Evolutionary conservation across 768 basidiomycete species (phyloP).

Genomic region (Mycena epipterygia): DNA sequence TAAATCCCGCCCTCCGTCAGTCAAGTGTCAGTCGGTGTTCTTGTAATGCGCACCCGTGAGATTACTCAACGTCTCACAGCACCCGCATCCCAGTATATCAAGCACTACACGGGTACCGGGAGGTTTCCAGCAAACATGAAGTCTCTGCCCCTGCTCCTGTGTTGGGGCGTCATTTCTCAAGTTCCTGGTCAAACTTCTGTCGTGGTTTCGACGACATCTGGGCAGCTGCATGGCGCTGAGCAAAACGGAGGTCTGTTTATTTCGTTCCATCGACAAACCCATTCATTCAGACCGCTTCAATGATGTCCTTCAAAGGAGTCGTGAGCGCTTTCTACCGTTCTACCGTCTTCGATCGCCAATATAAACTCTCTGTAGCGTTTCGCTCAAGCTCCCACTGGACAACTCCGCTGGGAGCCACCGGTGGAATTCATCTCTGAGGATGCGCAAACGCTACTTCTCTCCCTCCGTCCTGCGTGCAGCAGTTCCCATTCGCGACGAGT

Average conservation of each 20-base stretch:
- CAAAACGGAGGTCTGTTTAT: not conserved
- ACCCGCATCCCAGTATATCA: too few species aligned
- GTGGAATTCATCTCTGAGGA: not conserved
- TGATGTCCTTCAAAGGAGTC: conserved; percentile 31
- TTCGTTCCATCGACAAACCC: not conserved
- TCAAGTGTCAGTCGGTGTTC: too few species aligned
- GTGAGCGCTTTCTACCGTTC: conserved; percentile 8
- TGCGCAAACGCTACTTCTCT: conserved; percentile 1
- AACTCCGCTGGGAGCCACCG: conserved; percentile 17
- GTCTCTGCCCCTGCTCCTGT: not conserved
- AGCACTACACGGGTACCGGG: too few species aligned
- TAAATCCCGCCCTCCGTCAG: too few species aligned
- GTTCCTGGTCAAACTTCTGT: not conserved
- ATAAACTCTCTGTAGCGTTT: conserved; percentile 5
- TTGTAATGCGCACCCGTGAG: too few species aligned
- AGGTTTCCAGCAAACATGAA: too few species aligned
- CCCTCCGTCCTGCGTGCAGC: conserved; percentile 13
- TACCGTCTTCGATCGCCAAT: not conserved
- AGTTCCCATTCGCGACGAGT: conserved; percentile 4
- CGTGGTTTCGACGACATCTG: conserved; percentile 12
- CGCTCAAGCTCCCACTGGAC: conserved; percentile 7
- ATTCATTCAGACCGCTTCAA: not conserved
- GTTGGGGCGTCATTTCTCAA: not conserved
- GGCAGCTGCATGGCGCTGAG: conserved; percentile 15
- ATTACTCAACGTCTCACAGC: too few species aligned